Base-by-base conservation (phyloP, 2,329 filamentous ascomycete genomes). In the Metarhizium brunneum region DNA sequence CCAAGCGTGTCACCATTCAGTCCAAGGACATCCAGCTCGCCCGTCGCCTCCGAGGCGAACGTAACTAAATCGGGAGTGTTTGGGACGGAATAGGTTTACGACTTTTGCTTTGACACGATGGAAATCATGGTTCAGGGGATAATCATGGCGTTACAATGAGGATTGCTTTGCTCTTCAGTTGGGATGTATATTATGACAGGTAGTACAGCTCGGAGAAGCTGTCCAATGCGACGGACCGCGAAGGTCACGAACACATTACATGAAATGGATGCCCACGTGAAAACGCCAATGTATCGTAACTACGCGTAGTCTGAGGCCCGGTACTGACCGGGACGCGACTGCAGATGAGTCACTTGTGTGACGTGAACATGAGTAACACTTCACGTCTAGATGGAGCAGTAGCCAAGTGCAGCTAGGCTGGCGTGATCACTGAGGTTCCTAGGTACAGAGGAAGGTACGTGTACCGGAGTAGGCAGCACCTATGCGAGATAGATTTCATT, bases 1-100 rank as follows among this genome's bases (percentile, higher is more conserved):
- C 94, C 77, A 97, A 97, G 86, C 91, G 94, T 80, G 94, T 97
- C 71, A 97, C 92, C 70, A 97, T 97, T 77, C 92, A 92, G 77
- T 86, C 86, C 64, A 96, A 96, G 83, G 92, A 96, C 68, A 96
- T 97, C 72, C 92, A 97, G 79, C 85, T 97, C 52, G 92, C 92
- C 69, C 88, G 94, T 66, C 89, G 94, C 69, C 90, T 99, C 71
- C 90, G 94, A 69, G 94, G 94, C 64, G 92, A 94, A 81, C 87
- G 89, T 74, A 91, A 90, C 81, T 92, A 84, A 83, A 14, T 6
- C 6, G 75, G 59, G 1, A 6, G 47, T 18, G 11, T 25, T 6
- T 6, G 0, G 4, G 43, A 20, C 32, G 32, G 20, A 36, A 56
- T 29, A 20, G 68, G 68, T 64, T 75, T 64, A 76, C 67, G 73